Base-by-base conservation (phyloP, 2,329 filamentous ascomycete species). In the Fusarium acutatum region DNA sequence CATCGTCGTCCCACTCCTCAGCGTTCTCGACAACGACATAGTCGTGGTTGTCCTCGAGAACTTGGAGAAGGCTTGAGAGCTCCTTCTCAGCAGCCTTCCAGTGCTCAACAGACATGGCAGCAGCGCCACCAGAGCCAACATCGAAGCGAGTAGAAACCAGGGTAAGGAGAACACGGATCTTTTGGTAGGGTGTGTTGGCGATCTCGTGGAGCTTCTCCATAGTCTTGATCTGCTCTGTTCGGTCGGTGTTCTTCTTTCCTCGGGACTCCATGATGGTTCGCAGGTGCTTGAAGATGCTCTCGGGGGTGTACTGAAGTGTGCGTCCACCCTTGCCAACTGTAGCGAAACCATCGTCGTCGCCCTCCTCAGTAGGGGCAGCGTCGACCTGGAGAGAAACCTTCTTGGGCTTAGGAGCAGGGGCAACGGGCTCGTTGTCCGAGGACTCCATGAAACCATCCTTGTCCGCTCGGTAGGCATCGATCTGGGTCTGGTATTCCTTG, bases 1-100 rank as follows among this genome's bases (percentile, higher is more conserved):
- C 97, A 77, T 99, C 97, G 79, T 99, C 96, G 77, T 99, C 96
- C 96, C 96, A 98, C 84, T 99, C 96, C 82, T 99, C 96, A 28
- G 94, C 96, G 76, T 90, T 92, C 85, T 99, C 96, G 30, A 96
- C 88, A 53, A 99, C 94, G 58, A 98, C 88, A 81, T 96, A 93
- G 73, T 96, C 91, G 69, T 88, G 88, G 85, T 94, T 94, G 69
- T 88, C 84, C 82, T 97, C 94, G 44, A 99, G 91, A 24, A 95
- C 91, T 69, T 91, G 86, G 44, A 99, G 88, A 35, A 99, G 89
- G 53, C 88, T 88, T 20, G 89, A 89, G 71, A 98, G 91, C 81
- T 99, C 96, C 82, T 92, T 91, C 84, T 97, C 93, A 43, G 96
- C 96, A 43, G 93, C 87, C 87, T 98, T 98, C 97, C 96, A 99